Evolutionary conservation across 202 grass and related monocot species (phyloP).

Genomic region (Digitaria exilis): DNA sequence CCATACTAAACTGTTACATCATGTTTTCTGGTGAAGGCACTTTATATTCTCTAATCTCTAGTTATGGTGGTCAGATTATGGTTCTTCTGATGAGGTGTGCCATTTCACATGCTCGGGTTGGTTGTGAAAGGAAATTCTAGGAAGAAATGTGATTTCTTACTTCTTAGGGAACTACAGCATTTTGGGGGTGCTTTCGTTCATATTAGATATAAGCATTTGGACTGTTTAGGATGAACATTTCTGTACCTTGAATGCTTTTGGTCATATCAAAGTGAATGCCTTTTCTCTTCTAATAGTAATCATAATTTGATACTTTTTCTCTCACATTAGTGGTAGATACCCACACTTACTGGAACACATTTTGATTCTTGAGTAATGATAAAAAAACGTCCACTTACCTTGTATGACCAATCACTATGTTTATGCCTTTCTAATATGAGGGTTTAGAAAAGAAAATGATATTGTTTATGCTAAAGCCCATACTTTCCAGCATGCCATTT

Average conservation of each 20-base stretch:
- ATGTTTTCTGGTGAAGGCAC: background rate
- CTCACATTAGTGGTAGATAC: background rate
- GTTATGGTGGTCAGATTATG: background rate
- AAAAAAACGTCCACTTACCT: too few species aligned
- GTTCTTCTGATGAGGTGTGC: background rate
- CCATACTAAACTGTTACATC: background rate
- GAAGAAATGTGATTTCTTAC: slow-evolving; percentile 3
- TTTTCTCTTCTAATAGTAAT: background rate
- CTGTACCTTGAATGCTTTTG: slow-evolving; percentile 11
- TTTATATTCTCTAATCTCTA: slow-evolving; percentile 12
- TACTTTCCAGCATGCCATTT: slow-evolving; percentile 1
- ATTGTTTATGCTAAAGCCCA: background rate
- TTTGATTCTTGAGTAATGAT: slow-evolving; percentile 5
- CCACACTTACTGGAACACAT: background rate
- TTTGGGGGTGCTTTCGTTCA: background rate
- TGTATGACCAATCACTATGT: too few species aligned
- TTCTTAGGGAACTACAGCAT: background rate
- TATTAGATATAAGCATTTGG: background rate
- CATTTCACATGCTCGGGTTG: background rate
- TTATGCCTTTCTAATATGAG: background rate
- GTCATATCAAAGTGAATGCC: background rate
- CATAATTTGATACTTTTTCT: background rate
- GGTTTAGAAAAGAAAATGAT: background rate
- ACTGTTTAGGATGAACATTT: slow-evolving; percentile 11
- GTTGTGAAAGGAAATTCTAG: background rate